Evolutionary conservation across 371 early-diverging fungal genomes (phyloP), one percentile per base, ranked within the genome.

Genomic region (Catenaria anguillulae): DNA sequence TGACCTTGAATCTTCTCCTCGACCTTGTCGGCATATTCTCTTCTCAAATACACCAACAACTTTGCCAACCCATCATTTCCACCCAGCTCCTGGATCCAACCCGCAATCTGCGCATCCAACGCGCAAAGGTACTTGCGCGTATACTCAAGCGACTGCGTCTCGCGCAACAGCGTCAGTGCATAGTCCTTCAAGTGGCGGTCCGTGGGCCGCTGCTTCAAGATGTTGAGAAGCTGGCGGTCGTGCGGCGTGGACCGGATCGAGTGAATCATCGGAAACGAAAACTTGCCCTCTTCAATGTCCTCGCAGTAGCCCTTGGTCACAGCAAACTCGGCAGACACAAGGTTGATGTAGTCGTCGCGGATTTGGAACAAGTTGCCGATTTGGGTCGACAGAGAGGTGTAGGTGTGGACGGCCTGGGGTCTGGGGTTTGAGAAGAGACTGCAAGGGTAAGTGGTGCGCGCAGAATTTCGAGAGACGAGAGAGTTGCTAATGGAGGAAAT

Each of bases 211-310:
- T 93, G 93, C 62, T 85, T 82, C 54, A 97, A 67, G 54, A 96
- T 97, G 65, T 84, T 84, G 5, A 80, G 63, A 31, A 92, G 68
- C 68, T 87, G 86, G 10, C 81, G 76, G 62, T 80, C 84, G 54
- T 66, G 67, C 4, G 82, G 72, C 50, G 84, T 77, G 0, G 76
- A 64, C 0, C 82, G 80, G 55, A 94, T 88, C 19, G 87, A 84
- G 65, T 91, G 93, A 26, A 93, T 88, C 63, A 96, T 83, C 1
- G 92, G 92, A 66, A 88, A 96, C 13, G 94, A 93, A 71, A 93
- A 97, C 72, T 97, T 97, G 66, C 98, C 98, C 73, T 97, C 98
- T 0, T 93, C 92, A 64, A 97, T 69, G 68, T 97, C 98, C 73
- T 97, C 96, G 64, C 93, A 93, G 69, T 88, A 97, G 29, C 96